Evolutionary conservation across 768 basidiomycete genomes (phyloP), one percentile per base, ranked within the genome.

Genomic region (Tephrocybe sp.): DNA sequence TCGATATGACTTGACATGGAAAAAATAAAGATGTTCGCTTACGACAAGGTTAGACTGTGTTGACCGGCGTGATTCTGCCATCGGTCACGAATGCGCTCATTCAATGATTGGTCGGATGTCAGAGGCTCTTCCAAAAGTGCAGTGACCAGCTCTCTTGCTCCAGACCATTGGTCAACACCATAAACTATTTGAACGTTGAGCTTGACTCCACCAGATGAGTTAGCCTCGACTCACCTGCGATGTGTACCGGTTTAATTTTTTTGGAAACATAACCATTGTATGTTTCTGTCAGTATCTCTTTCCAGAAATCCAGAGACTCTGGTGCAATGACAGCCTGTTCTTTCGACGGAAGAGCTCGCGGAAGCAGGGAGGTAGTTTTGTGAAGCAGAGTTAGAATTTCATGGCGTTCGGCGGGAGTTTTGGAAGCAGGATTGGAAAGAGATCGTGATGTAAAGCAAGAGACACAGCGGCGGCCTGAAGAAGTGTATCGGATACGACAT

Each of bases 51-150:
- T 18, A 78, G 60, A 36, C 58, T 65, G 15, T 62, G 54, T 40
- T 57, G 58, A 32, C 57, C 48, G 32, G 48, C 45, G 17, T 51
- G 47, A 18, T 61, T 54, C 36, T 66, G 62, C 83, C 86, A 86
- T 26, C 88, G 74, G 34, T 71, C 61, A 46, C 72, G 73, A 20
- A 88, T 59, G 7, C 61, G 59, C 26, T 71, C 66, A 44, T 71
- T 74, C 51, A 77, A 72, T 3, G 65, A 59, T 21, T 70, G 53
- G 55, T 81, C 77, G n/a, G 81, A 79, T 2, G 74, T 71, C 56
- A 92, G 78, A 12, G 88, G 88, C 48, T 90, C 83, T 38, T 85
- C 79, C 14, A 92, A 70, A 30, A 92, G 73, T 6, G 88, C 86
- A 4, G 83, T 82, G 17, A 91, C 79, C 3, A 92, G 67, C 25